These are phyloP conservation scores for Entamoeba moshkovskii DNA, from an alignment of 208 protist species.

Conservation along the genomic window DNA sequence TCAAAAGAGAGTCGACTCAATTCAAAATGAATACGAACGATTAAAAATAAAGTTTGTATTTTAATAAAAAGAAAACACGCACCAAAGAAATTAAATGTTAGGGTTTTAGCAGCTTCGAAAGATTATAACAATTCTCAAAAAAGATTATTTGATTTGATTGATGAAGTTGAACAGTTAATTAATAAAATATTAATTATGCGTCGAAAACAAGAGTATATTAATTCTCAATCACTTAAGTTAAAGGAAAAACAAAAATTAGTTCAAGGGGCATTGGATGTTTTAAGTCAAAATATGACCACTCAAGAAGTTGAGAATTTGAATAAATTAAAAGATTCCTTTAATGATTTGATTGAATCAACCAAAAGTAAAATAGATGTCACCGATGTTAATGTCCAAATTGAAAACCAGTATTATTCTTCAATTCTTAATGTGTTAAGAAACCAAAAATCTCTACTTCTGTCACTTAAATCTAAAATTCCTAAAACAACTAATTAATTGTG, in stretches of 20 bases:
- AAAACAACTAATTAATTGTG: background rate
- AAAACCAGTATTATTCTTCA: background rate
- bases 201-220: background rate
- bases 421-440: background rate
- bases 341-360: background rate
- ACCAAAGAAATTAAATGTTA: background rate
- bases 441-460: background rate
- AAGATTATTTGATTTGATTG: background rate
- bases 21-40: background rate
- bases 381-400: background rate
- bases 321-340: background rate
- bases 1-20: too few species aligned
- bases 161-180: background rate
- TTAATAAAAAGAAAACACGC: background rate
- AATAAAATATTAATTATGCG: background rate
- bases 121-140: background rate
- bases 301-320: background rate
- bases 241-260: background rate
- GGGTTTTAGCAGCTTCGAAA: background rate
- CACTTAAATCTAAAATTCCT: background rate
- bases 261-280: background rate
- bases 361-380: background rate
- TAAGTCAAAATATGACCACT: background rate
- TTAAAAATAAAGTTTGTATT: background rate
- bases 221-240: background rate